These are phyloP conservation scores for Moricandia arvensis DNA, from an alignment of 345 rosid species.

Conservation along the genomic window DNA sequence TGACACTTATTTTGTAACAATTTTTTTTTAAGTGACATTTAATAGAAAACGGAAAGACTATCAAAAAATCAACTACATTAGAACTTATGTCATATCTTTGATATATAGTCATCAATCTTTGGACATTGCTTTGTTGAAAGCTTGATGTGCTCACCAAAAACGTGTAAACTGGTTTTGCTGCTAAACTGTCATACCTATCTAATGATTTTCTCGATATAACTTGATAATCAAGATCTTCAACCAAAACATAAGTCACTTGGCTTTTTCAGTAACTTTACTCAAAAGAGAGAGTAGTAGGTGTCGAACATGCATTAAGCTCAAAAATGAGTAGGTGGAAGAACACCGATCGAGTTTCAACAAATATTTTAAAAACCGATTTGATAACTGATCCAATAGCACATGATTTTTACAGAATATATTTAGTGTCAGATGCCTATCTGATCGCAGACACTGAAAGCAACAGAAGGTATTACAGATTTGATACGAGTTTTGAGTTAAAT, in stretches of 20 bases:
- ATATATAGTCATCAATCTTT: background rate
- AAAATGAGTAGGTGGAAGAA: background rate
- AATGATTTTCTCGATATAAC: background rate
- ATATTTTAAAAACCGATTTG: too few relatives aligned
- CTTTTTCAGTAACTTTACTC: background rate
- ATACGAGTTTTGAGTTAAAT: background rate
- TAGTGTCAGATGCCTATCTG: background rate
- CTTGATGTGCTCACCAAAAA: background rate
- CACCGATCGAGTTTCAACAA: too few relatives aligned
- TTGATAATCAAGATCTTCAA: background rate
- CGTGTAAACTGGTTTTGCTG: background rate
- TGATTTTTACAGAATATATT: background rate
- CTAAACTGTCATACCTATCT: background rate
- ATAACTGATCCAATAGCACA: background rate
- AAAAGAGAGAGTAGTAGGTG: background rate
- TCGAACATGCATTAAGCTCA: too few relatives aligned
- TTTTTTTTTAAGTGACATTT: too few relatives aligned
- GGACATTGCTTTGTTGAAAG: background rate
- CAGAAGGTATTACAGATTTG: background rate
- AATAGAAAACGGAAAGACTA: too few relatives aligned
- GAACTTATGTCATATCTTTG: background rate
- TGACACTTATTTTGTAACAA: too few relatives aligned
- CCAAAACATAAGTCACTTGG: background rate
- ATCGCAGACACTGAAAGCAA: background rate
- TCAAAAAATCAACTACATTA: background rate